Percentiles rank a stretch among this genome's conserved stretches.
Evolutionary conservation across 306 rosid species (phyloP).

Genomic region (Comarum palustre): DNA sequence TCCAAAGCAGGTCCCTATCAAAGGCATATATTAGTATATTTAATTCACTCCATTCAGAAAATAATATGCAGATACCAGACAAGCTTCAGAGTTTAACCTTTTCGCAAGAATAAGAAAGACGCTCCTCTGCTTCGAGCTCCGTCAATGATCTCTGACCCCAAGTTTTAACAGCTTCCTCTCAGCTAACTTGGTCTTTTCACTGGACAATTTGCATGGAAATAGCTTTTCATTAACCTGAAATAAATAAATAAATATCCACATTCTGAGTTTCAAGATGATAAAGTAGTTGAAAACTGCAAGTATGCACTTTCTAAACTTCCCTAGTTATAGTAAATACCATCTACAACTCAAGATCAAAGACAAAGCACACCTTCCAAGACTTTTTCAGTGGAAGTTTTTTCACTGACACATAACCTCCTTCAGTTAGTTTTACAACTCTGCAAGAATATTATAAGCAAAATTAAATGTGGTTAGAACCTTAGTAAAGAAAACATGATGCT

Average conservation of each 20-base stretch:
- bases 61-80: neutral
- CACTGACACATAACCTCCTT: slow-evolving; percentile 72
- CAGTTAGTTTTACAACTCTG: slow-evolving; percentile 82
- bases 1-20: slow-evolving; percentile 88
- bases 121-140: slow-evolving; percentile 96
- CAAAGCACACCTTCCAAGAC: slow-evolving; percentile 70
- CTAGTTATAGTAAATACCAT: slow-evolving; percentile 12
- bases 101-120: slow-evolving; percentile 88
- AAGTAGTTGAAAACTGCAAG: neutral
- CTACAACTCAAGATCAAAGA: slow-evolving; percentile 15
- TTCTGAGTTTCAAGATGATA: slow-evolving; percentile 27
- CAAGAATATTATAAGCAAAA: slow-evolving; percentile 34
- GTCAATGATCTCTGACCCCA: slow-evolving; percentile 90
- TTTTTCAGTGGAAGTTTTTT: slow-evolving; percentile 83
- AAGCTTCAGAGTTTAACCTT: slow-evolving; percentile 49
- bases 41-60: slow-evolving; percentile 5
- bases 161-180: slow-evolving; percentile 73
- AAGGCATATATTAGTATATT: slow-evolving; percentile 13
- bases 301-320: slow-evolving; percentile 10
- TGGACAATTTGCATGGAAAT: slow-evolving; percentile 82
- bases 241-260: neutral
- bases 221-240: slow-evolving; percentile 77
- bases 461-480: slow-evolving; percentile 25
- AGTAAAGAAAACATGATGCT: slow-evolving; percentile 1
- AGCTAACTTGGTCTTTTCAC: slow-evolving; percentile 52